Base-by-base conservation (phyloP, 768 basidiomycete genomes). In the Naganishia vishniacii region DNA sequence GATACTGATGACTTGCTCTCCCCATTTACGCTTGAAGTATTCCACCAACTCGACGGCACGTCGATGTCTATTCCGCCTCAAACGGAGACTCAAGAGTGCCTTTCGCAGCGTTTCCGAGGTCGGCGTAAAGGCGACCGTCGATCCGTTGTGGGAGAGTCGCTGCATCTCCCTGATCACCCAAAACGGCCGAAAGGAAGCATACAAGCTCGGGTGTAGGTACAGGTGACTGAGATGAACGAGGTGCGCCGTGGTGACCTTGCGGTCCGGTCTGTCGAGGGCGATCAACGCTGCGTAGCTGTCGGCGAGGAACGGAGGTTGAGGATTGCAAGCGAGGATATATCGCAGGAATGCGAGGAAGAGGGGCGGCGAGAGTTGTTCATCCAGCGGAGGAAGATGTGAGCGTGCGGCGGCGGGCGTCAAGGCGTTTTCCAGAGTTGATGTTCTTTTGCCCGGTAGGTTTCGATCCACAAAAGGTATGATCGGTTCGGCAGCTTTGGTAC, bases 331-430 rank as follows among this genome's bases (percentile, higher is more conserved):
- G 8, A 56, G 53, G 6, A 56, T 56, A 25, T 56, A 56, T 29
- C 53, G 53, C 37, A 56, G 25, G 37, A 56, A 56, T 6, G 53
- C 53, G 37, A 56, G 53, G 13, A 56, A 56, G 23, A 56, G 37
- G 8, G 53, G 15, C 1, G 53, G 53, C 1, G 53, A 56, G 6
- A 56, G 53, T 26, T 56, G 53, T 25, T n/a, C 34, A 23, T 56
- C 53, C 20, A 20, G 16, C 2, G 53, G 53, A 16, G 53, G 53
- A 37, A 56, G 53, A 15, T 40, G 53, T 3, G 53, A 40, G 12
- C 53, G 53, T n/a, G 53, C 53, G 4, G 32, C 37, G 23, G 32
- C 32, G n/a, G 53, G 53, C n/a, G 53, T 18, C 9, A 37, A 25
- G 20, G 53, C 53, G 20, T 40, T 26, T 56, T 56, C 34, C 37